A percentile compares a stretch with the other conserved stretches of the same genome.
Evolutionary conservation across 768 basidiomycete genomes (phyloP).

Genomic region (Pisolithus sp.): DNA sequence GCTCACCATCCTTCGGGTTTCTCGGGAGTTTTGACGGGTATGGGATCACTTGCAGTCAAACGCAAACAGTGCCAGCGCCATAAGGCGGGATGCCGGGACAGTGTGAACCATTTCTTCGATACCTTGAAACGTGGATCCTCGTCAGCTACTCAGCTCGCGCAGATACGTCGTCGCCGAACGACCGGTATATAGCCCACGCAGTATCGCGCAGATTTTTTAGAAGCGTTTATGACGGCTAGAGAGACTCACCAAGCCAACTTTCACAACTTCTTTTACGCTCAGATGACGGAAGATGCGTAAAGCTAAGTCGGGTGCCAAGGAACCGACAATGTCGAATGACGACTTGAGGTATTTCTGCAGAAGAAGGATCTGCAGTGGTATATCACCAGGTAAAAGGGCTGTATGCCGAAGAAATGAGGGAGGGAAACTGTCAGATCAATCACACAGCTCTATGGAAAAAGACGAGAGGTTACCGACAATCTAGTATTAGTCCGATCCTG

Average conservation of each 20-base stretch:
- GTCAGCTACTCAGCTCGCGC: slow-evolving; percentile 1
- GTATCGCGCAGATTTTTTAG: too few species aligned
- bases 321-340: slow-evolving; percentile 76
- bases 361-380: slow-evolving; percentile 74
- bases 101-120: slow-evolving; percentile 36
- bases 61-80: slow-evolving; percentile 74
- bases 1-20: slow-evolving; percentile 69
- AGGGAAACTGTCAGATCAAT: background rate
- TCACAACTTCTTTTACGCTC: slow-evolving; percentile 56
- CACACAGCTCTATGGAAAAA: background rate
- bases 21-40: slow-evolving; percentile 54
- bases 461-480: slow-evolving; percentile 11
- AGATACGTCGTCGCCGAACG: background rate
- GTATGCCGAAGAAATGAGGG: slow-evolving; percentile 8
- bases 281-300: slow-evolving; percentile 57
- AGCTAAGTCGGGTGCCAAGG: slow-evolving; percentile 58
- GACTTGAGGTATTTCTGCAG: slow-evolving; percentile 80
- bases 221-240: background rate
- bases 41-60: slow-evolving; percentile 67
- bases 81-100: slow-evolving; percentile 54
- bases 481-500: slow-evolving; percentile 26
- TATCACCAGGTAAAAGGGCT: slow-evolving; percentile 82
- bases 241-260: slow-evolving; percentile 31
- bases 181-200: background rate
- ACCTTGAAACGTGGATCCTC: slow-evolving; percentile 22